Percentiles rank a stretch among this genome's conserved stretches.
phyloP scores from a whole-genome alignment of 2,329 filamentous ascomycete genomes.

The Zasmidium citrigriseum region DNA sequence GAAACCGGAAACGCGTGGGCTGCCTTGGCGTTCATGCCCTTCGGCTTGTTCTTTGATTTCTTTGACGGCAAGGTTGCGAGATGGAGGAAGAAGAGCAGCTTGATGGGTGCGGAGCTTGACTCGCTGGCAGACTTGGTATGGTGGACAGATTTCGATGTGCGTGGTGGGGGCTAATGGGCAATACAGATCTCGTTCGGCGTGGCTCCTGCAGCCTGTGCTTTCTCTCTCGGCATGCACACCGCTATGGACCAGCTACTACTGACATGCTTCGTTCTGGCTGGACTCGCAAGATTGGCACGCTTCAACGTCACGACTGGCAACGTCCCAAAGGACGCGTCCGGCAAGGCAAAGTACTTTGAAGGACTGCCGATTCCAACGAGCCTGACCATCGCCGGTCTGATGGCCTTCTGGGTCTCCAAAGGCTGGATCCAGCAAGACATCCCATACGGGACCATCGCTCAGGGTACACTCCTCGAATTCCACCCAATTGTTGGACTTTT shows the following conservation, averaged over 20 bases:
- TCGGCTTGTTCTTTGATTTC: conserved; percentile 95
- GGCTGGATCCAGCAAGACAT: conserved; percentile 77
- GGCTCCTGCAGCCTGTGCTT: conserved; percentile 82
- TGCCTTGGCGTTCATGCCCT: conserved; percentile 83
- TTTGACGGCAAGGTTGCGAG: conserved; percentile 96
- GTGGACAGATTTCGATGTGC: conserved; percentile 1
- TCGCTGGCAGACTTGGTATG: conserved; percentile 90
- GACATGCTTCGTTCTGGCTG: conserved; percentile 89
- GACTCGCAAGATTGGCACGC: conserved; percentile 86
- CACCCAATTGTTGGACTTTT: conserved; percentile 83
- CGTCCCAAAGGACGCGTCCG: conserved; percentile 86
- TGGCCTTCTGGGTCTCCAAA: conserved; percentile 85
- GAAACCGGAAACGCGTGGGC: conserved; percentile 73
- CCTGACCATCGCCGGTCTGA: conserved; percentile 74
- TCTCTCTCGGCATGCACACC: conserved; percentile 85
- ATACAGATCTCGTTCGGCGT: conserved; percentile 90
- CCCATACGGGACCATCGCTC: conserved; percentile 70
- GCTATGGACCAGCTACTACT: conserved; percentile 78
- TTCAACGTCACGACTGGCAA: conserved; percentile 95
- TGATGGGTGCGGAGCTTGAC: conserved; percentile 98
- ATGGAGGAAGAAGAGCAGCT: conserved; percentile 93
- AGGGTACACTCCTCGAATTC: conserved; percentile 72
- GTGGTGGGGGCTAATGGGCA: neutral
- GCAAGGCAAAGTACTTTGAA: conserved; percentile 95
- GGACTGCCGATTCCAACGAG: conserved; percentile 95